Conservation (phyloP, 306 rosid genomes). For the Fagus sylvatica region DNA sequence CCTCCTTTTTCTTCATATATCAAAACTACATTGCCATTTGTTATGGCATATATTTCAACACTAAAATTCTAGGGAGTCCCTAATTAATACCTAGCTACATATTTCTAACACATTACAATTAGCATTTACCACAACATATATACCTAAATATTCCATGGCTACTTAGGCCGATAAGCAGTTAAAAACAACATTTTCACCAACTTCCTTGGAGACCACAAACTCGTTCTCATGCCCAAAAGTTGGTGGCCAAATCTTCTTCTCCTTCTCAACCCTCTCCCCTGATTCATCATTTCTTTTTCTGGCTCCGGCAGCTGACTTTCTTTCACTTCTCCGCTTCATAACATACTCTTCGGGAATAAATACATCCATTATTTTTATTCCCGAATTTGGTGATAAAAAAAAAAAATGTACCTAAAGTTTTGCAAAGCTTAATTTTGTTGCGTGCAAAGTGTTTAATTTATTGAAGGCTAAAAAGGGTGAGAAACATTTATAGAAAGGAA, state of each 20-base stretch:
- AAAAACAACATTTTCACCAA: slow-evolving; percentile 27
- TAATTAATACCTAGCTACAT: too few species aligned
- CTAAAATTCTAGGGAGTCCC: too few species aligned
- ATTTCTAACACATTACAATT: too few species aligned
- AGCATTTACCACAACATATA: too few species aligned
- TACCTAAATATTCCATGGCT: neutral
- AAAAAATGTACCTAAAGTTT: neutral
- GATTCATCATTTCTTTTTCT: neutral
- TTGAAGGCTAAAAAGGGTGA: neutral
- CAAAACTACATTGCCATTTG: too few species aligned
- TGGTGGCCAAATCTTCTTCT: neutral
- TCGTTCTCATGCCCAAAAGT: neutral
- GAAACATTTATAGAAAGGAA: neutral
- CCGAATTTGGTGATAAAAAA: neutral
- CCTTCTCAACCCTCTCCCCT: neutral
- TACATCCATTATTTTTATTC: slow-evolving; percentile 46
- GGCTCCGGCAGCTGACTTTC: slow-evolving; percentile 30
- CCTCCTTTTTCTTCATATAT: too few species aligned
- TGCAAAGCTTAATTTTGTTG: neutral
- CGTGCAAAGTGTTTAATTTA: neutral
- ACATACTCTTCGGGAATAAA: slow-evolving; percentile 63
- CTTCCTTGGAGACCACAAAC: neutral
- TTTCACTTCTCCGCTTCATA: slow-evolving; percentile 52
- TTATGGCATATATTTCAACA: too few species aligned
- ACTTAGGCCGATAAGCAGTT: slow-evolving; percentile 42